Base-by-base conservation (phyloP, 345 rosid species). In the Salix brachista region DNA sequence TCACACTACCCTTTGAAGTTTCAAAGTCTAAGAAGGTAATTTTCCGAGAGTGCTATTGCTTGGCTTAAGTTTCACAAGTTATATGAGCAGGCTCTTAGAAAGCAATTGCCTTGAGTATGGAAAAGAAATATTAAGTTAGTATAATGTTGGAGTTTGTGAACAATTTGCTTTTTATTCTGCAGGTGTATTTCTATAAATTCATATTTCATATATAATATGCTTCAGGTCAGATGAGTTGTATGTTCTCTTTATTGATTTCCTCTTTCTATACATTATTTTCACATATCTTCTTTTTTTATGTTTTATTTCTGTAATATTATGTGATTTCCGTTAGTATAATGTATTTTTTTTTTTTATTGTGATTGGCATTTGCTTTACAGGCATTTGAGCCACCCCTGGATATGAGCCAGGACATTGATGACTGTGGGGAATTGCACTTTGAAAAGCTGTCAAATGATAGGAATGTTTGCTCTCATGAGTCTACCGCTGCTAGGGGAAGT, bases 371-470 rank as follows among this genome's bases (percentile, higher is more conserved):
- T 82, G 25, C 75, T 72, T 84, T 83, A 83, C 89, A 96, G 99
- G 95, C 91, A 81, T 96, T 96, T 87, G 98, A 93, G 67, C 97
- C 99, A n/a, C 99, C 99, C 56, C 78, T 93, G 68, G 98, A 93
- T 86, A 85, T 96, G 97, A 91, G 92, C 89, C 91, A 85, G 78
- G 96, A 87, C 76, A 73, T 80, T 79, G 94, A 88, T 78, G 56
- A 65, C 78, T 85, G 77, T 77, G 90, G 84, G 73, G 88, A 87
- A 72, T 75, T 85, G 34, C 78, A 78, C 68, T 76, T 79, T 65
- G 88, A 88, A 16, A 79, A 77, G 69, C 81, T 83, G 73, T 86
- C 80, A 66, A 58, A 85, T 84, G 90, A 87, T 74, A 77, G 82
- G 77, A 82, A 78, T 78, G 75, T 75, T 77, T 81, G 78, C 80